These are phyloP conservation scores for Ceratobasidium sp. DNA, from an alignment of 1,284 basidiomycete genomes.

Conservation along the genomic window DNA sequence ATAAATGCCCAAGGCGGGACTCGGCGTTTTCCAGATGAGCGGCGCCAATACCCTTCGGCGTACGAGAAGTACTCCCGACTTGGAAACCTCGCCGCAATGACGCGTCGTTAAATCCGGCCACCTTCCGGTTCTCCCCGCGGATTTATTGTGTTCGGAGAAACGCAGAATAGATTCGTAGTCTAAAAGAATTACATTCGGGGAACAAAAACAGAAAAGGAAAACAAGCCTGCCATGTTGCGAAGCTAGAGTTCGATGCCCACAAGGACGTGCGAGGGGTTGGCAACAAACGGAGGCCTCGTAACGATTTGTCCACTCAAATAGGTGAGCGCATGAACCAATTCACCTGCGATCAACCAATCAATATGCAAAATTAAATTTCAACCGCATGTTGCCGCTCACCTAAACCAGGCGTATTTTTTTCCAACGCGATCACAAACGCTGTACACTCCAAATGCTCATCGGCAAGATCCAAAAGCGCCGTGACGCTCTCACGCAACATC, in stretches of 20 bases:
- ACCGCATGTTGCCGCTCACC: slow-evolving; percentile 52
- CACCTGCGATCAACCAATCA: slow-evolving; percentile 48
- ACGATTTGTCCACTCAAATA: slow-evolving; percentile 83
- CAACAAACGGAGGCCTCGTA: slow-evolving; percentile 76
- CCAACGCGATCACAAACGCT: slow-evolving; percentile 78
- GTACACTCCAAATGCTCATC: slow-evolving; percentile 79
- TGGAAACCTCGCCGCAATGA: too few species aligned
- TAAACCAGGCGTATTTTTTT: slow-evolving; percentile 67
- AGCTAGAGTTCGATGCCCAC: slow-evolving; percentile 78
- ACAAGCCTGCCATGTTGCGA: neutral
- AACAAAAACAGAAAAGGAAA: neutral
- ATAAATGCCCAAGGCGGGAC: too few species aligned
- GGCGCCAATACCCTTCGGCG: too few species aligned
- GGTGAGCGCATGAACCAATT: slow-evolving; percentile 81
- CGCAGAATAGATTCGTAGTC: neutral
- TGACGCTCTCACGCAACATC: slow-evolving; percentile 81
- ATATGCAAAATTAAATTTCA: neutral
- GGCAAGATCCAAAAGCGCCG: slow-evolving; percentile 82
- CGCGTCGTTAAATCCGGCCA: too few species aligned
- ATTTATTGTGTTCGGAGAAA: too few species aligned
- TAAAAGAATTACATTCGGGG: neutral
- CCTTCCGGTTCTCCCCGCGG: too few species aligned
- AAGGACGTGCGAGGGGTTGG: slow-evolving; percentile 72
- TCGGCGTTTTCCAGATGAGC: too few species aligned
- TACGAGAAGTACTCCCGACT: too few species aligned